Conservation (phyloP, 1,139 yeast genomes). For the Dujonia santamariae region DNA sequence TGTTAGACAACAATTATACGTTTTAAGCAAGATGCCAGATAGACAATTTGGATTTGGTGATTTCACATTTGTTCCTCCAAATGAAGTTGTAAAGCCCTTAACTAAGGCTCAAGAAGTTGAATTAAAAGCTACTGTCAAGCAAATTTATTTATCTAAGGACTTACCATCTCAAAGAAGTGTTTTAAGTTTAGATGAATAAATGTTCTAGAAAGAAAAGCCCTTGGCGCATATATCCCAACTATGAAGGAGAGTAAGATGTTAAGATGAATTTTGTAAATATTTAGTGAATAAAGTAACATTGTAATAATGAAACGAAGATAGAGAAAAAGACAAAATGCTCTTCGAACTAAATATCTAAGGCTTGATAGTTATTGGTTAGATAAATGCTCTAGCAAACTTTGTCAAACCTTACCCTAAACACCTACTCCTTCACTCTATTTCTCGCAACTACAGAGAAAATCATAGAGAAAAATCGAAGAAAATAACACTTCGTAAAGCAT, state of each 20-base stretch:
- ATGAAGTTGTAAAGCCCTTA: constrained; percentile 71
- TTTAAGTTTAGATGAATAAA: constrained; percentile 57
- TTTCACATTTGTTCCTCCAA: constrained; percentile 83
- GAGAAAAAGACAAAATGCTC: not conserved
- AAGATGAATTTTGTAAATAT: too few species aligned
- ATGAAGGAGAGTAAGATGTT: too few species aligned
- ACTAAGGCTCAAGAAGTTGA: constrained; percentile 57
- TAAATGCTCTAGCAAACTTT: too few species aligned
- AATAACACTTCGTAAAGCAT: constrained; percentile 6
- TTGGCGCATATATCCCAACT: not conserved
- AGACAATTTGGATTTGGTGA: constrained; percentile 91
- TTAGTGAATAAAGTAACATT: too few species aligned
- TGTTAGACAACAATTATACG: constrained; percentile 84
- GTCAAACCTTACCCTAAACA: too few species aligned
- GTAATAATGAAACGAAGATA: too few species aligned
- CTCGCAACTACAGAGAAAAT: not conserved
- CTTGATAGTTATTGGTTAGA: too few species aligned
- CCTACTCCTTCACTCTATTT: too few species aligned
- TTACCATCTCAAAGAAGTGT: constrained; percentile 64
- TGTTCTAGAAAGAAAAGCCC: not conserved
- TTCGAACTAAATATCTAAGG: not conserved
- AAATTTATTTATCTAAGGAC: constrained; percentile 32
- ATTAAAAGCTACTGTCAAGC: constrained; percentile 38
- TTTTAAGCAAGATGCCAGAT: constrained; percentile 79
- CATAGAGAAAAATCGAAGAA: constrained; percentile 3